Evolutionary conservation across 2,329 filamentous ascomycete genomes (phyloP).

Genomic region (Colletotrichum spinosum): DNA sequence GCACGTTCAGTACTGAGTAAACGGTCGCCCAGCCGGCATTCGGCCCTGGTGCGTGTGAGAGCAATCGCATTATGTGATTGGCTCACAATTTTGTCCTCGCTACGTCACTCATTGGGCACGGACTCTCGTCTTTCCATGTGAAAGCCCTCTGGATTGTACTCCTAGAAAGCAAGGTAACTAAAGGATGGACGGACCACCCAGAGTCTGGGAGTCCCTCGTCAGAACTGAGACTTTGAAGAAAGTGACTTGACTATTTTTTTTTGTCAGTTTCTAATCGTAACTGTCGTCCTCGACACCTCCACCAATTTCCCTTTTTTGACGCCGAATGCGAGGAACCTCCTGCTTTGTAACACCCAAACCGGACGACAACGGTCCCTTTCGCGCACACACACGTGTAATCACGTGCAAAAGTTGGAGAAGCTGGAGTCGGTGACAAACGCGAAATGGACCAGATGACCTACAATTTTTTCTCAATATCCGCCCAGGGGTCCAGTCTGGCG

Average conservation of each 20-base stretch:
- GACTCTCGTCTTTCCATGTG: slow-evolving; percentile 32
- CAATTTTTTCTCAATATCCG: slow-evolving; percentile 29
- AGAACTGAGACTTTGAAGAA: slow-evolving; percentile 4
- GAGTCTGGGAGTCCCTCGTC: slow-evolving; percentile 4
- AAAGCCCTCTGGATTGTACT: slow-evolving; percentile 4
- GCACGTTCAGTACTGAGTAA: not conserved
- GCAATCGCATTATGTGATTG: slow-evolving; percentile 13
- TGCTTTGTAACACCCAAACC: not conserved
- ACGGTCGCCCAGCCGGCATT: slow-evolving; percentile 34
- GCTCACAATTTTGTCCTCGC: not conserved
- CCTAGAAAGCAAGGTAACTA: not conserved
- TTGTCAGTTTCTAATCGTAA: not conserved
- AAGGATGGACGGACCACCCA: not conserved
- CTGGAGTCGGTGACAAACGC: slow-evolving; percentile 2
- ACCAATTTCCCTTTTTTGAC: too few relatives aligned
- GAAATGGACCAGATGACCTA: slow-evolving; percentile 28
- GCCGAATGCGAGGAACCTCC: too few relatives aligned
- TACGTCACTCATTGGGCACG: slow-evolving; percentile 31
- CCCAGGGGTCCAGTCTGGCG: slow-evolving; percentile 24
- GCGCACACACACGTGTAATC: not conserved
- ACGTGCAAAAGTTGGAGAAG: slow-evolving; percentile 31
- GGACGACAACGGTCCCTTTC: not conserved
- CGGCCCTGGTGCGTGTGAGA: slow-evolving; percentile 33
- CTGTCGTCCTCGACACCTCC: not conserved
- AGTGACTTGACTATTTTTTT: not conserved